These are phyloP conservation scores for Colletotrichum chrysophilum DNA, from an alignment of 2,329 filamentous ascomycete genomes.

Conservation along the genomic window DNA sequence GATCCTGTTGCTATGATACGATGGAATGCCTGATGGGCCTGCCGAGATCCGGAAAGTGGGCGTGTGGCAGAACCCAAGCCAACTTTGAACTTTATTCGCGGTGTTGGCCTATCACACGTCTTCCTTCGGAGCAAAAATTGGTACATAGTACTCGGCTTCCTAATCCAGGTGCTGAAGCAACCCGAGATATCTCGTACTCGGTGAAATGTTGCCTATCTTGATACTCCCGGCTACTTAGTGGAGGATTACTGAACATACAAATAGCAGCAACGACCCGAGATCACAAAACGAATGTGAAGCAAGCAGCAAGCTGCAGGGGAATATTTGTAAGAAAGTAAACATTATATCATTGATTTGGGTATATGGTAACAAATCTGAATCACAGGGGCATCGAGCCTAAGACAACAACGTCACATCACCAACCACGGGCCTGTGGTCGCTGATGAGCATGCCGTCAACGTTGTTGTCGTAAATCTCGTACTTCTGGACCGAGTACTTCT, in stretches of 20 bases:
- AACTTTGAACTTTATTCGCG: background rate
- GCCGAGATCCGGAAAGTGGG: background rate
- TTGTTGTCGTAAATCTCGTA: slow-evolving; percentile 66
- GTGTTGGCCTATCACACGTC: background rate
- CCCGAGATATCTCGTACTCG: background rate
- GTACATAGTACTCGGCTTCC: background rate
- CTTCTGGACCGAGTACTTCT: slow-evolving; percentile 45
- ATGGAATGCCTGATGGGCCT: background rate
- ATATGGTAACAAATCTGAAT: background rate
- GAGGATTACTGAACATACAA: background rate
- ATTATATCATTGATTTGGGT: background rate
- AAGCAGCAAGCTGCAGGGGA: background rate
- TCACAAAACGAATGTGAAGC: background rate
- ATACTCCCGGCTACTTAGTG: background rate
- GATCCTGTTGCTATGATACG: background rate
- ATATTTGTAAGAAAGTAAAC: background rate
- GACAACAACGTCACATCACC: slow-evolving; percentile 51
- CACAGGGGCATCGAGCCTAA: background rate
- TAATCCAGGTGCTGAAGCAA: background rate
- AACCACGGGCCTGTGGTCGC: slow-evolving; percentile 72
- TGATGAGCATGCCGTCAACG: slow-evolving; percentile 53
- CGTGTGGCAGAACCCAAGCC: background rate
- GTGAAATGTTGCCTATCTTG: background rate
- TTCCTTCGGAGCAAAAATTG: background rate
- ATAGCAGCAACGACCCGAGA: background rate